Conservation (phyloP, 768 basidiomycete species). For the Scleroderma bovista region DNA sequence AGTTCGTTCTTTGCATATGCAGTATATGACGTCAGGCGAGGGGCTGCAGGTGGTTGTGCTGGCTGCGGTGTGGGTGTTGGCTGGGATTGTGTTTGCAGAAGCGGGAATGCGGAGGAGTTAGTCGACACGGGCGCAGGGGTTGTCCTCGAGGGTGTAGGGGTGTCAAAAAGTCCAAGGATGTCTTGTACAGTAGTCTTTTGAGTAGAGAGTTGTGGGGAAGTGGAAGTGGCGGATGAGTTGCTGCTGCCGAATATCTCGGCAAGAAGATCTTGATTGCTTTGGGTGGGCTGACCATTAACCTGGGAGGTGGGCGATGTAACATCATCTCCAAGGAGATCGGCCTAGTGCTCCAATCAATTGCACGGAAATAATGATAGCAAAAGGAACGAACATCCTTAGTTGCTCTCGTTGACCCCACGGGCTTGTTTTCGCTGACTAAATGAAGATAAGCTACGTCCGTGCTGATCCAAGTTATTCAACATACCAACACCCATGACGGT, state of each 20-base stretch:
- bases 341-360: conserved; percentile 24
- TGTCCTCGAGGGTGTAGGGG: conserved; percentile 32
- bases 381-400: conserved; percentile 57
- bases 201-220: conserved; percentile 33
- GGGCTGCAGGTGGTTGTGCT: conserved; percentile 33
- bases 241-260: conserved; percentile 84
- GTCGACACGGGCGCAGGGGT: conserved; percentile 7
- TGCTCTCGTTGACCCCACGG: conserved; percentile 84
- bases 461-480: conserved; percentile 15
- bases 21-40: conserved; percentile 65
- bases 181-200: conserved; percentile 72
- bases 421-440: conserved; percentile 90
- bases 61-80: conserved; percentile 22
- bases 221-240: conserved; percentile 22
- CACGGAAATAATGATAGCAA: neutral
- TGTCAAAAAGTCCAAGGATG: conserved; percentile 84
- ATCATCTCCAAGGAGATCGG: conserved; percentile 85
- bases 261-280: conserved; percentile 80
- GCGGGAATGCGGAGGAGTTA: conserved; percentile 30
- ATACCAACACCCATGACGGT: conserved; percentile 91
- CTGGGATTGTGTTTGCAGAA: conserved; percentile 36
- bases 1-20: conserved; percentile 93
- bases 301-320: conserved; percentile 37
- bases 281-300: conserved; percentile 38
- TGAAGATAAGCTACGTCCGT: conserved; percentile 4